A percentile compares a stretch with the other conserved stretches of the same genome.
These are phyloP conservation scores for Cutaneotrichosporon sp. DNA, from an alignment of 1,284 basidiomycete genomes.

Conservation along the genomic window DNA sequence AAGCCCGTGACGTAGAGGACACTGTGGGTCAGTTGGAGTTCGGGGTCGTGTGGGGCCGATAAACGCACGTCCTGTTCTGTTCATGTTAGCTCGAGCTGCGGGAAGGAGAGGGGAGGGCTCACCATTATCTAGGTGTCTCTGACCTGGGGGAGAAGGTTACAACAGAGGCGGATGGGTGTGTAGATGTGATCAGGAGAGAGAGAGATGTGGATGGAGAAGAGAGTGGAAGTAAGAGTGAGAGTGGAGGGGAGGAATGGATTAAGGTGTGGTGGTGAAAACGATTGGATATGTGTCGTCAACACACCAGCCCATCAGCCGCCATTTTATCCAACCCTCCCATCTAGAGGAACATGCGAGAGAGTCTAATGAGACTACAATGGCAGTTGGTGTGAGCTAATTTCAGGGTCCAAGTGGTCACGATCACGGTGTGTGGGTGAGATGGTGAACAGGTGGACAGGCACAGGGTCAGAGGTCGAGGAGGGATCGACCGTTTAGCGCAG, in stretches of 20 bases:
- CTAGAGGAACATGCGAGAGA: too few relatives aligned
- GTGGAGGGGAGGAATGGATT: background rate
- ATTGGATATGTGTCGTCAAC: background rate
- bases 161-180: constrained; percentile 3
- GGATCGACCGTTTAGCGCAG: too few relatives aligned
- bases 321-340: background rate
- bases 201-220: background rate
- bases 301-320: background rate
- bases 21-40: constrained; percentile 41
- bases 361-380: too few relatives aligned
- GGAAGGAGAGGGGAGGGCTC: background rate
- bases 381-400: too few relatives aligned
- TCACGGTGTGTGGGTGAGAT: too few relatives aligned
- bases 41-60: background rate
- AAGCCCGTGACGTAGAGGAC: constrained; percentile 87
- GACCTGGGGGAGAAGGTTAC: background rate
- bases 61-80: constrained; percentile 24
- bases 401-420: too few relatives aligned
- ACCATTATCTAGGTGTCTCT: constrained; percentile 11
- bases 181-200: background rate
- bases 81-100: background rate
- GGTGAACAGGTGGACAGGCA: background rate
- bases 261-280: background rate
- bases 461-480: too few relatives aligned
- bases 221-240: background rate